Conservation (phyloP, 345 rosid genomes). For the Mallotus nudiflorus region DNA sequence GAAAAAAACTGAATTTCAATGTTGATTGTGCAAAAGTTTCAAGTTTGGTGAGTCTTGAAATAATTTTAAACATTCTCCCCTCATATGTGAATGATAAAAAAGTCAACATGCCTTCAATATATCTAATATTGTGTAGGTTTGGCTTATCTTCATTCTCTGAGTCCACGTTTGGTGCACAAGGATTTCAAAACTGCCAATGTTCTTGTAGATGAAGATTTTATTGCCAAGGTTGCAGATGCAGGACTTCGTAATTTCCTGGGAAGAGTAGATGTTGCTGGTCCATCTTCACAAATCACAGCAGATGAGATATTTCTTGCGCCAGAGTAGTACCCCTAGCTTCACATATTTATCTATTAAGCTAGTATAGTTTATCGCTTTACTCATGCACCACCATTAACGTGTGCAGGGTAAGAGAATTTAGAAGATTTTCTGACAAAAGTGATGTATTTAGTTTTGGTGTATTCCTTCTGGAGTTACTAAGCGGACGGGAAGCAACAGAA, state of each 20-base stretch:
- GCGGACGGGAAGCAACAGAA: constrained; percentile 72
- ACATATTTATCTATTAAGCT: neutral
- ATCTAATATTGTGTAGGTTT: constrained; percentile 55
- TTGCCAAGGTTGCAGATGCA: constrained; percentile 92
- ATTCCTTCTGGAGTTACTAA: constrained; percentile 79
- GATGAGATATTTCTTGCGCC: constrained; percentile 88
- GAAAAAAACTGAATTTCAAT: constrained; percentile 4
- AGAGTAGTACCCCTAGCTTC: constrained; percentile 48
- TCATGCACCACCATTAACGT: neutral
- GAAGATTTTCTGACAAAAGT: constrained; percentile 84
- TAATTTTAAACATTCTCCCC: constrained; percentile 7
- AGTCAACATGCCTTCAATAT: constrained; percentile 24
- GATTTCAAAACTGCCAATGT: constrained; percentile 92
- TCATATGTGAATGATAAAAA: constrained; percentile 16
- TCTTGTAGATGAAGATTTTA: constrained; percentile 86
- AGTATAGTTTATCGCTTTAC: constrained; percentile 17
- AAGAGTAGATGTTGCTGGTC: constrained; percentile 65
- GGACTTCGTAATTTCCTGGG: constrained; percentile 83
- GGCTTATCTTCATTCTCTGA: constrained; percentile 82
- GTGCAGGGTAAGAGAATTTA: constrained; percentile 80
- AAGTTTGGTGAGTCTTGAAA: constrained; percentile 24
- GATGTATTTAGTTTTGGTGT: constrained; percentile 91
- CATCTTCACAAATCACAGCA: constrained; percentile 66
- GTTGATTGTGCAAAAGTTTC: constrained; percentile 21
- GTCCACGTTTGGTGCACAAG: constrained; percentile 82